Conservation (phyloP, 768 basidiomycete species). For the Atractiella rhizophila region DNA sequence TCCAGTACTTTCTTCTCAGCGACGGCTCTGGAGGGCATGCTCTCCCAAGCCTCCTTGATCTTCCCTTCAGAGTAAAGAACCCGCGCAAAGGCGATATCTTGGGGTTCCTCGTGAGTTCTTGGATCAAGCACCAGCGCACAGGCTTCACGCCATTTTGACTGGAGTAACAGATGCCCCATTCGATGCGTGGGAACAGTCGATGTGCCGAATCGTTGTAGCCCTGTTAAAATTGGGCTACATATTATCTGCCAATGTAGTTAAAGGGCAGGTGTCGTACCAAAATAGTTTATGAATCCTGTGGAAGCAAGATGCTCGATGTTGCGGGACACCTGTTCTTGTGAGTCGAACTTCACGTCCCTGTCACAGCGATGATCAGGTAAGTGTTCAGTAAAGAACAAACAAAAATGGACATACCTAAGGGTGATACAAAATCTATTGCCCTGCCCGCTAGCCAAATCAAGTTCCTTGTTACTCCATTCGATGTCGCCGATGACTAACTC, state of each 20-base stretch:
- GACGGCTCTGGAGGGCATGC: conserved; percentile 74
- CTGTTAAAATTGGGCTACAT: conserved; percentile 18
- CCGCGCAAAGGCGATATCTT: conserved; percentile 54
- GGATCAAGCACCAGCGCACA: conserved; percentile 53
- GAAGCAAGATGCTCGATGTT: conserved; percentile 52
- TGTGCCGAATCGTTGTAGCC: conserved; percentile 98
- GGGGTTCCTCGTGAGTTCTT: conserved; percentile 59
- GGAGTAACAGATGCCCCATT: conserved; percentile 70
- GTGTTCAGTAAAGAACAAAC: not conserved
- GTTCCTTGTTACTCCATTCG: conserved; percentile 48
- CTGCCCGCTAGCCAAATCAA: conserved; percentile 87
- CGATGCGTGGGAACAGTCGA: conserved; percentile 84
- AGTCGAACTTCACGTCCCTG: conserved; percentile 65
- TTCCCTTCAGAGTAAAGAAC: conserved; percentile 62
- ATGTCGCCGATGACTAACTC: conserved; percentile 72
- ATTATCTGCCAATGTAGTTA: not conserved
- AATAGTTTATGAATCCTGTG: conserved; percentile 92
- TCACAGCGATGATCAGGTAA: not conserved
- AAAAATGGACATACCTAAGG: conserved; percentile 36
- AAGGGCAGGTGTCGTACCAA: conserved; percentile 31
- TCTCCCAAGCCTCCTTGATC: conserved; percentile 48
- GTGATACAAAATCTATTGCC: conserved; percentile 92
- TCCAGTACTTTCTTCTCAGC: conserved; percentile 56
- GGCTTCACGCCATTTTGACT: conserved; percentile 72
- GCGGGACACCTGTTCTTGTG: conserved; percentile 41